phyloP scores from a whole-genome alignment of 2,329 filamentous ascomycete genomes.

The Apiospora arundinis region DNA sequence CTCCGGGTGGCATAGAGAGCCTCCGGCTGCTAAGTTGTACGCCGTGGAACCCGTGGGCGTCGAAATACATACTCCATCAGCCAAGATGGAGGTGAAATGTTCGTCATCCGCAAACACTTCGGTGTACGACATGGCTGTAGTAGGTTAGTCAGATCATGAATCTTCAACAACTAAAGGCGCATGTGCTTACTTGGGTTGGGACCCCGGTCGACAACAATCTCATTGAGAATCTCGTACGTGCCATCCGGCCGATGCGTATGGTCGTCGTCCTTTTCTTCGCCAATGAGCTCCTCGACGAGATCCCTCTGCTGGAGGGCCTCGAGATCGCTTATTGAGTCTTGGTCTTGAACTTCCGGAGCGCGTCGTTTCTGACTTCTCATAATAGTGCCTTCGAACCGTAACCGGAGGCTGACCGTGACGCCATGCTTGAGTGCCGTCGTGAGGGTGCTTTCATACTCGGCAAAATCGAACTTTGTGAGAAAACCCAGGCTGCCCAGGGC shows the following conservation, averaged over 20 bases:
- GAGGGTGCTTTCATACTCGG: constrained; percentile 72
- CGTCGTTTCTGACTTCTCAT: constrained; percentile 75
- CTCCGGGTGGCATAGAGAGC: constrained; percentile 92
- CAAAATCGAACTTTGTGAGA: constrained; percentile 94
- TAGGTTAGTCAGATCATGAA: constrained; percentile 18
- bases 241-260: constrained; percentile 85
- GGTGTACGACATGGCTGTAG: constrained; percentile 82
- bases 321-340: constrained; percentile 29
- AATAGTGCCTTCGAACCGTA: constrained; percentile 91
- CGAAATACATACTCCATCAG: constrained; percentile 91
- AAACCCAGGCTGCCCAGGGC: constrained; percentile 91
- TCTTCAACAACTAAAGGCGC: not conserved
- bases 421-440: constrained; percentile 78
- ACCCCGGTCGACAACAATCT: constrained; percentile 93
- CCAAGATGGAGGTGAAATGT: constrained; percentile 91
- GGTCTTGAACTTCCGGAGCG: constrained; percentile 32
- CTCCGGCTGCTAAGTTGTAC: constrained; percentile 95
- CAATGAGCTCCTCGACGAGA: constrained; percentile 88
- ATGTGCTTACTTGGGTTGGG: constrained; percentile 80
- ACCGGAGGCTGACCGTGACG: constrained; percentile 83
- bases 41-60: constrained; percentile 95
- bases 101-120: constrained; percentile 95
- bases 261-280: constrained; percentile 82
- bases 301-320: constrained; percentile 60
- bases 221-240: constrained; percentile 91